phyloP scores from a whole-genome alignment of 2,329 filamentous ascomycete genomes.

The Drechslerella coelobrocha region DNA sequence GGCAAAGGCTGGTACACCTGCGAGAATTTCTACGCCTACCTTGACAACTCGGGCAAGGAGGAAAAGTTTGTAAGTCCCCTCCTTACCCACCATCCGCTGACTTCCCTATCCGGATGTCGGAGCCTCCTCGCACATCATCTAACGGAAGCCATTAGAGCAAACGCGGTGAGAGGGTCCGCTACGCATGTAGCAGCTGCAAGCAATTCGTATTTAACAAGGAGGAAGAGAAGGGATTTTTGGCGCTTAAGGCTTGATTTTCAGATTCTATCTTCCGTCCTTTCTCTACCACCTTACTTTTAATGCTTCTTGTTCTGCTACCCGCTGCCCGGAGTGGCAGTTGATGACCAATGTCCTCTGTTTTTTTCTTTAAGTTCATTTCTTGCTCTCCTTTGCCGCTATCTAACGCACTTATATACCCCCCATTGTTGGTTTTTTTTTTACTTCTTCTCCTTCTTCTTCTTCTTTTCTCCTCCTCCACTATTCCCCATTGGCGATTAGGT shows the following conservation, averaged over 20 bases:
- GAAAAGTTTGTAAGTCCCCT: constrained; percentile 40
- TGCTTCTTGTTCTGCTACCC: neutral
- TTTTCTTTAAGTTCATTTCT: neutral
- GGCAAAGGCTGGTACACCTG: constrained; percentile 48
- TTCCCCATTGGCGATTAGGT: no score
- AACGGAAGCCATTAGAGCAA: constrained; percentile 16
- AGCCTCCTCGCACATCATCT: no score
- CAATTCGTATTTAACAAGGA: constrained; percentile 43
- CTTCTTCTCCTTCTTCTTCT: neutral
- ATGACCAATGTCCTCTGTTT: no score
- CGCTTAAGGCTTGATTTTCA: constrained; percentile 21
- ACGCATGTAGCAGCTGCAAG: constrained; percentile 42
- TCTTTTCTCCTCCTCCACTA: neutral
- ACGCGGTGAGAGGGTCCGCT: constrained; percentile 32
- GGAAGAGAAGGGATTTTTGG: constrained; percentile 28
- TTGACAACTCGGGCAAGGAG: constrained; percentile 43
- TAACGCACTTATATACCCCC: no score
- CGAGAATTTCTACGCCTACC: constrained; percentile 47
- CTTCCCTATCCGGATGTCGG: neutral
- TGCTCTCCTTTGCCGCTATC: no score
- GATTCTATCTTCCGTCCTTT: neutral
- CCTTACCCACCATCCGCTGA: neutral
- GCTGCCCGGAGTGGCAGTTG: no score
- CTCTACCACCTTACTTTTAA: neutral
- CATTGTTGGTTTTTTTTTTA: constrained; percentile 10